These are phyloP conservation scores for Chernovozyma aurita DNA, from an alignment of 1,139 yeast species.

Conservation along the genomic window DNA sequence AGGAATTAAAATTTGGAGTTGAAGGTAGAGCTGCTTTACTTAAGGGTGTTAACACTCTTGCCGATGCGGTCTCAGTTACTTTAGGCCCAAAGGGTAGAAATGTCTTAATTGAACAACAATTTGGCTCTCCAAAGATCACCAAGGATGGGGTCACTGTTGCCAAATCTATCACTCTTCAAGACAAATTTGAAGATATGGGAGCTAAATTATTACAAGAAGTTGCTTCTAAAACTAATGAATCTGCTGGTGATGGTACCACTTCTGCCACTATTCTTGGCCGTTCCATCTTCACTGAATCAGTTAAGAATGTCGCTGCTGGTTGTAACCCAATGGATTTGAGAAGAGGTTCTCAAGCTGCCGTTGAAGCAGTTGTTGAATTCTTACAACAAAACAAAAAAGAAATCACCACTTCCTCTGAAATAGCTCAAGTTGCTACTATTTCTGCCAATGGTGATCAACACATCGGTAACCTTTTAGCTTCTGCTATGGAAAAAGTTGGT, in stretches of 20 bases:
- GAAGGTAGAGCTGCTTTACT: conserved; percentile 97
- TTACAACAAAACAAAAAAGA: conserved; percentile 91
- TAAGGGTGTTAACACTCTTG: conserved; percentile 94
- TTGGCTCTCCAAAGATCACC: conserved; percentile 97
- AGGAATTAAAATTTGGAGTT: conserved; percentile 96
- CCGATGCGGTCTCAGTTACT: conserved; percentile 96
- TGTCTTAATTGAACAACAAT: conserved; percentile 93
- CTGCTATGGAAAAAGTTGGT: conserved; percentile 99
- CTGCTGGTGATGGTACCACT: conserved; percentile 99
- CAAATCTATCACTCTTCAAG: conserved; percentile 76
- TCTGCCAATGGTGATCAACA: conserved; percentile 97
- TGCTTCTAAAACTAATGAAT: conserved; percentile 96
- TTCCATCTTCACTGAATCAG: conserved; percentile 95
- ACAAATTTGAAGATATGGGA: conserved; percentile 95
- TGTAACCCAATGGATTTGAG: conserved; percentile 99
- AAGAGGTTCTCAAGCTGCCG: conserved; percentile 98
- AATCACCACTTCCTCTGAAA: conserved; percentile 94
- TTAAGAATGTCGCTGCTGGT: conserved; percentile 98
- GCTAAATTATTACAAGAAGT: conserved; percentile 96
- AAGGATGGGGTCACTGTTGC: conserved; percentile 99
- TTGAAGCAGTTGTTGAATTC: conserved; percentile 89
- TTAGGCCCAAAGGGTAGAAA: conserved; percentile 98
- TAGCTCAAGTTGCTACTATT: conserved; percentile 98
- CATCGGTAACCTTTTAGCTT: conserved; percentile 89
- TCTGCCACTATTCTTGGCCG: conserved; percentile 97